Percentiles rank a stretch among this genome's conserved stretches.
These are phyloP conservation scores for Plasmodium vivax DNA, from an alignment of 169 alveolate genomes.

Conservation along the genomic window DNA sequence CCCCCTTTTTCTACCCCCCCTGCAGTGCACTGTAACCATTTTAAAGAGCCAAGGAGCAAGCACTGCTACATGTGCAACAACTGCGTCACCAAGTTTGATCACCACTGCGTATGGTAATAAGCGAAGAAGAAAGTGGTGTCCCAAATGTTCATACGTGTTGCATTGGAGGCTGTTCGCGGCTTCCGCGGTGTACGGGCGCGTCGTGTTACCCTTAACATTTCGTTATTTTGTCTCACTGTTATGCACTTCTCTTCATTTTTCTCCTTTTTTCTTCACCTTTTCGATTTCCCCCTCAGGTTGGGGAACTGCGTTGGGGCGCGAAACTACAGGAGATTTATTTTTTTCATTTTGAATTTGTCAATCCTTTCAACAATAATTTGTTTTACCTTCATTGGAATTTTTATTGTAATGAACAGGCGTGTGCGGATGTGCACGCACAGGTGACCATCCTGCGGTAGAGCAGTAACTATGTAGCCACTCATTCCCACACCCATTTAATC, in stretches of 20 bases:
- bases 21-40: slow-evolving; percentile 71
- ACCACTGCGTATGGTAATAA: slow-evolving; percentile 95
- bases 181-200: neutral
- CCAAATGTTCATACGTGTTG: neutral
- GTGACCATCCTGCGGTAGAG: neutral
- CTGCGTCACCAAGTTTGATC: slow-evolving; percentile 94
- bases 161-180: neutral
- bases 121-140: neutral
- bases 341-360: slow-evolving; percentile 66
- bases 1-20: neutral
- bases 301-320: slow-evolving; percentile 68
- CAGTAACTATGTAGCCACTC: neutral
- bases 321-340: slow-evolving; percentile 54
- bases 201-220: neutral
- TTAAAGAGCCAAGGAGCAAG: slow-evolving; percentile 92
- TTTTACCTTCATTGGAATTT: slow-evolving; percentile 58
- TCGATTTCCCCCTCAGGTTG: slow-evolving; percentile 5
- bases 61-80: slow-evolving; percentile 94
- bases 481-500: neutral
- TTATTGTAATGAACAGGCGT: slow-evolving; percentile 39
- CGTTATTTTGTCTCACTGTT: neutral
- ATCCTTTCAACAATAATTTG: slow-evolving; percentile 71
- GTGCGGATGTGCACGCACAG: neutral
- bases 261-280: neutral
- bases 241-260: neutral